Evolutionary conservation across 1,139 yeast species (phyloP), one percentile per base, ranked within the genome.

Genomic region (Hyphopichia fennica): DNA sequence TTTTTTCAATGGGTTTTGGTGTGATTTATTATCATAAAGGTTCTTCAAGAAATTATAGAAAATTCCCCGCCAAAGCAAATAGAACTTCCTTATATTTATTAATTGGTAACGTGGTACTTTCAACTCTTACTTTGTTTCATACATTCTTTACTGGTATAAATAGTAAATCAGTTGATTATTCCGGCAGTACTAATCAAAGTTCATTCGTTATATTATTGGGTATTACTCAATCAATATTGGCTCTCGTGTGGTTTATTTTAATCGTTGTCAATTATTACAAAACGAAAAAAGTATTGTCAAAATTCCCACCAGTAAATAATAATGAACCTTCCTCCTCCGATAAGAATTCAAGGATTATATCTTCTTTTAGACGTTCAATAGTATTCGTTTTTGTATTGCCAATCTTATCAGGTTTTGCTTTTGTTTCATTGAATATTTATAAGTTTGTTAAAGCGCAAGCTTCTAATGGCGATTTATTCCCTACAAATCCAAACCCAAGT

Each of bases 1-100:
- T 67, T 27, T 67, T 69, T 45, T 48, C 70, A 33, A 67, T 67
- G 73, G 75, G 75, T 0, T 67, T 62, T 42, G 75, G 75, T 1
- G 72, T 68, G 3, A 51, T 69, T 17, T 69, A 65, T 45, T 62
- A 60, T 45, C 62, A 58, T 34, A 51, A 52, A 32, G 60, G 59
- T 2, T 55, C 52, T 29, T 53, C 69, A 15, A 53, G 51, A 39
- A 58, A 62, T 35, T 66, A 54, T 40, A 51, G 71, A 39, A 45
- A 55, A 34, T 44, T 68, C 11, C 73, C 74, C 2, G 43, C 46
- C 8, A 42, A 49, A 3, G 44, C 51, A 17, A 41, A 52, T 41
- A 28, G 14, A 28, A 28, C 14, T 8, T 28, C 31, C 3, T 14
- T 15, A n/a, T 4, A 5, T 13, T 28, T 28, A 28, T 15, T 28